These are phyloP conservation scores for Neurospora sp. DNA, from an alignment of 495 filamentous ascomycete genomes.

Conservation along the genomic window DNA sequence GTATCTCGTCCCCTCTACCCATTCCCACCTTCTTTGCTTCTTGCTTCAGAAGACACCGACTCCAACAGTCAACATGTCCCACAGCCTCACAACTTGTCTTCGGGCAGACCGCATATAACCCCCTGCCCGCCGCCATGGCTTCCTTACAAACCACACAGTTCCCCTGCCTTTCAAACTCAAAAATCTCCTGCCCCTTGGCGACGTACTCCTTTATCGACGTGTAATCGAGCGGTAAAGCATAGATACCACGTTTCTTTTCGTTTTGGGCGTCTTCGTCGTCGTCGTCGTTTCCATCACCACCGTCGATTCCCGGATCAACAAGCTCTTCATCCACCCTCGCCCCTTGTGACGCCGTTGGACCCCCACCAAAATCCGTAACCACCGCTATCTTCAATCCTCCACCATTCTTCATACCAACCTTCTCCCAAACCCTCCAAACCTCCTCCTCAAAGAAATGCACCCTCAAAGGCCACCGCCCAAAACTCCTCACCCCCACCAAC, in stretches of 20 bases:
- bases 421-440: constrained; percentile 56
- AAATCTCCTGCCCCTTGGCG: constrained; percentile 56
- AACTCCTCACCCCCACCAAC: constrained; percentile 66
- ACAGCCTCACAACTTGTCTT: constrained; percentile 52
- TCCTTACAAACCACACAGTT: constrained; percentile 55
- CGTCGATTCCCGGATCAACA: background rate
- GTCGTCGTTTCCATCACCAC: background rate
- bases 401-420: constrained; percentile 40
- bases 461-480: constrained; percentile 69
- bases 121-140: constrained; percentile 34
- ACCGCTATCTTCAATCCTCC: constrained; percentile 35
- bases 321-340: background rate
- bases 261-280: background rate
- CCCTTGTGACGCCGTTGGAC: background rate
- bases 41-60: constrained; percentile 47
- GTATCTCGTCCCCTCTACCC: constrained; percentile 33
- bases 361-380: constrained; percentile 43
- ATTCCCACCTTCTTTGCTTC: background rate
- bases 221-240: constrained; percentile 59
- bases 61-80: constrained; percentile 71
- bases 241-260: constrained; percentile 32
- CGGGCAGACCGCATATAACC: constrained; percentile 61
- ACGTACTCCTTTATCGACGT: constrained; percentile 53
- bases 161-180: constrained; percentile 48
- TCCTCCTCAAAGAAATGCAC: constrained; percentile 71